Percentiles rank a stretch among this genome's conserved stretches.
phyloP scores from a whole-genome alignment of 106 monocot species.

The Dendrobium chrysotoxum region DNA sequence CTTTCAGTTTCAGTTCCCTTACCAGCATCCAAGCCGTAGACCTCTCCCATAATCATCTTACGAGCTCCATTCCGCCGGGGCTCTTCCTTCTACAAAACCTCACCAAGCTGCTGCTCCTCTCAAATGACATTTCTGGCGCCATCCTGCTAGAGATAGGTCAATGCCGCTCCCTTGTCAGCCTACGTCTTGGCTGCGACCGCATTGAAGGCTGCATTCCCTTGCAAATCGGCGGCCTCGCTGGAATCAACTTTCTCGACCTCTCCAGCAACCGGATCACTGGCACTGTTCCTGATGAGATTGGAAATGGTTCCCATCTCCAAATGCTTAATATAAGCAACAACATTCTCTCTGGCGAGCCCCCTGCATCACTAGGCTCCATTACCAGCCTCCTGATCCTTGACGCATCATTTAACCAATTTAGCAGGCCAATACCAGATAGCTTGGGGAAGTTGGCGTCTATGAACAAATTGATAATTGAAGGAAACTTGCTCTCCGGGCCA shows the following conservation, averaged over 20 bases:
- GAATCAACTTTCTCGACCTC: slow-evolving; percentile 71
- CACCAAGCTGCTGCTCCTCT: slow-evolving; percentile 74
- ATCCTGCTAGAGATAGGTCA: slow-evolving; percentile 77
- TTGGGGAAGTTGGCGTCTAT: slow-evolving; percentile 47
- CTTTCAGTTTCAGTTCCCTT: slow-evolving; percentile 37
- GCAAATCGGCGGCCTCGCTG: slow-evolving; percentile 47
- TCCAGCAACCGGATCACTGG: slow-evolving; percentile 60
- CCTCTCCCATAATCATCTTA: slow-evolving; percentile 77
- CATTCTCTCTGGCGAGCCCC: slow-evolving; percentile 43
- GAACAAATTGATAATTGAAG: slow-evolving; percentile 55
- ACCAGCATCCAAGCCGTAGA: slow-evolving; percentile 66
- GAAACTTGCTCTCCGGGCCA: slow-evolving; percentile 51
- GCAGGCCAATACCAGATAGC: slow-evolving; percentile 52
- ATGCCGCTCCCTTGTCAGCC: slow-evolving; percentile 54
- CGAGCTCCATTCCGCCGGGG: slow-evolving; percentile 67
- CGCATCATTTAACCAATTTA: slow-evolving; percentile 48
- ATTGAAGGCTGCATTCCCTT: slow-evolving; percentile 56
- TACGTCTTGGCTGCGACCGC: slow-evolving; percentile 60
- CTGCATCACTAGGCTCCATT: slow-evolving; percentile 39
- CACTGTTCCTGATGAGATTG: slow-evolving; percentile 49
- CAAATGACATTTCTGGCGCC: too few relatives aligned
- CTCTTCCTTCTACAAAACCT: slow-evolving; percentile 69
- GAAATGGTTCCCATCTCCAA: slow-evolving; percentile 69
- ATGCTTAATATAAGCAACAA: slow-evolving; percentile 84
- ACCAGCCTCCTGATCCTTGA: slow-evolving; percentile 64